Evolutionary conservation across 305 asterid genomes (phyloP).

Genomic region (Galium porrigens): DNA sequence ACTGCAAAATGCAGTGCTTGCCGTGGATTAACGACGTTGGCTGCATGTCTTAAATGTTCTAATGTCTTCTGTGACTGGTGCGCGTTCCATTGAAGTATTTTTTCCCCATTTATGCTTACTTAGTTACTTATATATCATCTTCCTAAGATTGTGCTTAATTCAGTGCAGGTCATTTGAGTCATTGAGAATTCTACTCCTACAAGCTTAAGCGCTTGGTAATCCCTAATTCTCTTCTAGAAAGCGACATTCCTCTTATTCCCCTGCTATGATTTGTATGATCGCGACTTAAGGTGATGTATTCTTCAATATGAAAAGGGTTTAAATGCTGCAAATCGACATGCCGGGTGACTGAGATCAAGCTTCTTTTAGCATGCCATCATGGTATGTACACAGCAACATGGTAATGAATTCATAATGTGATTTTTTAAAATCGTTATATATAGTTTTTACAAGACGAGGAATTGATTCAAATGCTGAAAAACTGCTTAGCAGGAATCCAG

Average conservation of each 20-base stretch:
- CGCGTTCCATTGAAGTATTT: constrained; percentile 9
- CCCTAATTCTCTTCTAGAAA: background rate
- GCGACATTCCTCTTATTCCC: background rate
- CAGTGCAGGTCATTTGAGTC: constrained; percentile 84
- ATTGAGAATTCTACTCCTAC: constrained; percentile 54
- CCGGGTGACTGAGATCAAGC: constrained; percentile 49
- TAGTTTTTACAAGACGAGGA: background rate
- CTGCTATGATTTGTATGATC: background rate
- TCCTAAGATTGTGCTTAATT: background rate
- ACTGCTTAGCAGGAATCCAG: constrained; percentile 42
- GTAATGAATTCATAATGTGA: constrained; percentile 19
- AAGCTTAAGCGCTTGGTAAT: constrained; percentile 65
- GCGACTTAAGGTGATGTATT: background rate
- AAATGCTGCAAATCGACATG: constrained; percentile 80
- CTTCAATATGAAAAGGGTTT: constrained; percentile 27
- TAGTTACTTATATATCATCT: background rate
- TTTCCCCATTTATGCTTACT: background rate
- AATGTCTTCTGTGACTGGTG: constrained; percentile 69
- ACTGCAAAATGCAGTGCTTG: constrained; percentile 3
- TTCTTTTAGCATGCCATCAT: constrained; percentile 64
- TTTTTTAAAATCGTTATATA: background rate
- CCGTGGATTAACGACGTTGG: background rate
- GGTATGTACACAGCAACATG: constrained; percentile 73
- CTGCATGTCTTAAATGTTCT: constrained; percentile 7
- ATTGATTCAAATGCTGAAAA: background rate